A percentile compares a stretch with the other conserved stretches of the same genome.
Conservation (phyloP, 148 eudicot genomes). For the Rhododendron kiyosumense region DNA sequence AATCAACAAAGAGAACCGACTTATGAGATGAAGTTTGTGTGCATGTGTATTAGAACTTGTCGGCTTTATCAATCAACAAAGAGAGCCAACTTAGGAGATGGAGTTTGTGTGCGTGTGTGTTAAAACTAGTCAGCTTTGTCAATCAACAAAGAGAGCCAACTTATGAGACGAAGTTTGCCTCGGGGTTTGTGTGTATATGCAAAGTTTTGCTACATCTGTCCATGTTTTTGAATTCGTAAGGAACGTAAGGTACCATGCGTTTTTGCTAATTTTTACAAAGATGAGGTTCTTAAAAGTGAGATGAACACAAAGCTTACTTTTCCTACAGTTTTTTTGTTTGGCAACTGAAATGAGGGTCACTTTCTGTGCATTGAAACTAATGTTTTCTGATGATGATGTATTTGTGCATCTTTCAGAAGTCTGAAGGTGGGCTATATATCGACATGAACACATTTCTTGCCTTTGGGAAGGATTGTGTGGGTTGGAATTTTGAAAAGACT, state of each 20-base stretch:
- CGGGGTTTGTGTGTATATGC: neutral
- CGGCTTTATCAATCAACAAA: neutral
- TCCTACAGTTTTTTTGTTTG: neutral
- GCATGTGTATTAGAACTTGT: neutral
- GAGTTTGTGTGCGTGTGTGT: neutral
- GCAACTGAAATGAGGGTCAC: neutral
- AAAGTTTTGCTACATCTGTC: neutral
- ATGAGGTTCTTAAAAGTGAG: neutral
- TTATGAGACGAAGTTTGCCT: neutral
- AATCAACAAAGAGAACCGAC: neutral
- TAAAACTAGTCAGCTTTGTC: neutral
- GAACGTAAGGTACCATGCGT: neutral
- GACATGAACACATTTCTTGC: slow-evolving; percentile 94
- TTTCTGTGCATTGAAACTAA: neutral
- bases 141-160: neutral
- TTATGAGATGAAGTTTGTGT: neutral
- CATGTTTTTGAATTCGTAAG: neutral
- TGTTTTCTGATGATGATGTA: neutral
- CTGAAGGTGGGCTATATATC: slow-evolving; percentile 84
- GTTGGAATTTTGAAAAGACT: slow-evolving; percentile 87
- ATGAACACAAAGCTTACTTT: neutral
- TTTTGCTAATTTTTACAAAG: neutral
- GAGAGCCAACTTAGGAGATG: neutral
- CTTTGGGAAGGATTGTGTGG: slow-evolving; percentile 79
- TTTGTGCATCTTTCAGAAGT: slow-evolving; percentile 49